Base-by-base conservation (phyloP, 208 protist species). In the Trypanosoma rangeli region DNA sequence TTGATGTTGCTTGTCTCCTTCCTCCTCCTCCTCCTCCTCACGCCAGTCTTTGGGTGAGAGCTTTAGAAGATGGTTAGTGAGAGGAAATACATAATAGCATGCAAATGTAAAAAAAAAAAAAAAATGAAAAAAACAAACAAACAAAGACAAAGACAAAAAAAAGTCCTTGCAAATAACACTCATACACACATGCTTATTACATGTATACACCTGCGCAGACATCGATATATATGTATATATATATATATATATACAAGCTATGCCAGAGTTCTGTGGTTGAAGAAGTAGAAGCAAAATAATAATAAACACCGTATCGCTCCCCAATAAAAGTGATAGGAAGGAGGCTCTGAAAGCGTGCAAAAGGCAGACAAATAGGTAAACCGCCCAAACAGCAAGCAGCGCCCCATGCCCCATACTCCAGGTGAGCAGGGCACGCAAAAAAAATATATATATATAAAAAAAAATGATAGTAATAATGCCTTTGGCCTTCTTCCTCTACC, bases 81-180 rank as follows among this genome's bases (percentile, higher is more conserved):
- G n/a, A n/a, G n/a, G n/a, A n/a, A n/a, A n/a, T n/a, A n/a, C n/a
- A n/a, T n/a, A n/a, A n/a, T n/a, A n/a, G n/a, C n/a, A n/a, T n/a
- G n/a, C n/a, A n/a, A 55, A 37, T 37, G 53, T 35, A 55, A 56
- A 73, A 52, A 65, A 37, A 63, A 73, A 46, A 63, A 66, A 67
- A 37, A 49, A 66, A 49, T 44, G 60, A 5, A 68, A 58, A 58
- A 60, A 60, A 39, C 60, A 58, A 28, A 44, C 37, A 16, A n/a
- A 10, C 61, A 53, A 44, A 29, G 37, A 55, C 15, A 55, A 8
- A 46, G 10, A 46, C 42, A 53, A n/a, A 53, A n/a, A 53, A n/a
- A 53, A 2, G 9, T 4, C 16, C 49, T 18, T 16, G 15, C 20
- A 52, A 37, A 37, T 37, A 37, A 37, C 33, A 37, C 33, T 16